Percentiles rank a stretch among this genome's conserved stretches.
Conservation (phyloP, 176 grass and related monocot species). For the Avena eriantha region DNA sequence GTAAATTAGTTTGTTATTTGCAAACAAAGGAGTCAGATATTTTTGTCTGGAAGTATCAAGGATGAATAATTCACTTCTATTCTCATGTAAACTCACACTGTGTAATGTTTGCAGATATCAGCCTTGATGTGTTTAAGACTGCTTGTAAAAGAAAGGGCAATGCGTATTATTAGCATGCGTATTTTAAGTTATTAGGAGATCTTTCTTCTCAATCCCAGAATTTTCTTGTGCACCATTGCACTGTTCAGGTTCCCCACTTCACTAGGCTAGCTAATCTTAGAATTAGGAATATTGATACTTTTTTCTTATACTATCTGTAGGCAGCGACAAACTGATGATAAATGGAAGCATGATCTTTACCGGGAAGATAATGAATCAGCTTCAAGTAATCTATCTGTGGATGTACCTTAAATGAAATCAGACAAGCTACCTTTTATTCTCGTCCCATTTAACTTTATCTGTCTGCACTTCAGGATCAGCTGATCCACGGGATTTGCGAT, state of each 20-base stretch:
- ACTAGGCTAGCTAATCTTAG: constrained; percentile 22
- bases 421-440: background rate
- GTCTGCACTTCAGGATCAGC: constrained; percentile 64
- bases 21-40: background rate
- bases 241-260: background rate
- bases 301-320: constrained; percentile 47
- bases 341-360: constrained; percentile 99
- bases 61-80: background rate
- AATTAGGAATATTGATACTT: constrained; percentile 23
- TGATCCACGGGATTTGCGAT: constrained; percentile 81
- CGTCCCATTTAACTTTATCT: constrained; percentile 37
- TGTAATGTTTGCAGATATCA: constrained; percentile 8
- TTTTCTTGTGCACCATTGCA: background rate
- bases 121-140: background rate
- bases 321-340: constrained; percentile 90
- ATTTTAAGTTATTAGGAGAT: background rate
- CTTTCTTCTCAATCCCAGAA: background rate
- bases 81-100: background rate
- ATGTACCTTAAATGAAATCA: constrained; percentile 31
- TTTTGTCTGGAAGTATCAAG: constrained; percentile 11
- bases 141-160: background rate
- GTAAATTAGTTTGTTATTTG: background rate
- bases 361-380: constrained; percentile 55
- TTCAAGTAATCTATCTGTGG: constrained; percentile 61
- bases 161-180: background rate